These are phyloP conservation scores for Golubevia pallescens DNA, from an alignment of 1,284 basidiomycete genomes.

Conservation along the genomic window DNA sequence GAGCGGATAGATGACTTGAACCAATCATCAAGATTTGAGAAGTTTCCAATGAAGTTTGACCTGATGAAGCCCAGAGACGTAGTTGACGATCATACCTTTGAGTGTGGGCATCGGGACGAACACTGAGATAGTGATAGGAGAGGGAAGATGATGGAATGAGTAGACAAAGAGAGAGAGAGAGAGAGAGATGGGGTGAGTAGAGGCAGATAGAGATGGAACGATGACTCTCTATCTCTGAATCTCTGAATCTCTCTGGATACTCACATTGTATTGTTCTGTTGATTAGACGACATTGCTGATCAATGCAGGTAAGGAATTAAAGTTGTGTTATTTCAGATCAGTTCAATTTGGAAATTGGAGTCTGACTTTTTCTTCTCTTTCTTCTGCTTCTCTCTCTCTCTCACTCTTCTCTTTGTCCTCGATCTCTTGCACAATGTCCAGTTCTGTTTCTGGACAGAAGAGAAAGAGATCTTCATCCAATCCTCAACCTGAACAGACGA, in stretches of 20 bases:
- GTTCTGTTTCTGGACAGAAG: too few relatives aligned
- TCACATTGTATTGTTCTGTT: too few relatives aligned
- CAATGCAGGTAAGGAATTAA: neutral
- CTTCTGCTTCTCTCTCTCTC: neutral
- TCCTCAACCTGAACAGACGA: too few relatives aligned
- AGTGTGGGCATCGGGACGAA: slow-evolving; percentile 43
- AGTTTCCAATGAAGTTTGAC: slow-evolving; percentile 87
- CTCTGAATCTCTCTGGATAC: too few relatives aligned
- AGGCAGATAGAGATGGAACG: neutral
- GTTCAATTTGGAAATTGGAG: neutral
- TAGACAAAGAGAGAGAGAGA: neutral
- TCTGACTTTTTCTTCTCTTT: neutral
- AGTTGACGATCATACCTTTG: slow-evolving; percentile 18
- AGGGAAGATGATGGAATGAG: neutral
- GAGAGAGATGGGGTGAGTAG: neutral
- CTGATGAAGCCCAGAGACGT: slow-evolving; percentile 92
- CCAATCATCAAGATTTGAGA: slow-evolving; percentile 82
- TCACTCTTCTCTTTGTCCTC: neutral
- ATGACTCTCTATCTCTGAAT: neutral
- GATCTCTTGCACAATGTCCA: neutral
- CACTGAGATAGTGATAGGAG: neutral
- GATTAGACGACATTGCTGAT: too few relatives aligned
- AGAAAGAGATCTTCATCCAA: too few relatives aligned
- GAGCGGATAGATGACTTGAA: slow-evolving; percentile 79
- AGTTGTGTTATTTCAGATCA: neutral